Evolutionary conservation across 1,284 basidiomycete genomes (phyloP).

Genomic region (Lentinula novae-zelandiae): DNA sequence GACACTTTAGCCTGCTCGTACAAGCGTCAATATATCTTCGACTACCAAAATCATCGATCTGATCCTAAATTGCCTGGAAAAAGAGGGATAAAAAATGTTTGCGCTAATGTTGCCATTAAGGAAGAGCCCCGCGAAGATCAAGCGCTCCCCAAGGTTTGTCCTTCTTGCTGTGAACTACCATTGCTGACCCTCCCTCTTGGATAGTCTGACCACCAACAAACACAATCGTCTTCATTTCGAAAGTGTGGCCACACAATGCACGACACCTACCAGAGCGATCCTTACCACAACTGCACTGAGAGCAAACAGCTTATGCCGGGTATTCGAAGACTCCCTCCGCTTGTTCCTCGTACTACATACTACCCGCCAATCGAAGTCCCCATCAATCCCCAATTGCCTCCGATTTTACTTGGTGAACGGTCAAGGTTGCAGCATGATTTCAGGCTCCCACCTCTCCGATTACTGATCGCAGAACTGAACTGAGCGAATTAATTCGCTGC

Average conservation of each 20-base stretch:
- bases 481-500: not conserved
- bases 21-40: not conserved
- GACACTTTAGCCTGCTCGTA: not conserved
- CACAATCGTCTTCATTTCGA: not conserved
- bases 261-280: not conserved
- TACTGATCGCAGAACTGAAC: not conserved
- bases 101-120: not conserved
- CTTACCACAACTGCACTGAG: not conserved
- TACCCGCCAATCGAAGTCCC: not conserved
- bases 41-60: not conserved
- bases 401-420: not conserved
- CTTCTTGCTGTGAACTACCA: no score
- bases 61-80: not conserved
- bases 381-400: not conserved
- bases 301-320: not conserved
- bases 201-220: not conserved
- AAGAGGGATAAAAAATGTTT: not conserved
- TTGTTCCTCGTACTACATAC: not conserved
- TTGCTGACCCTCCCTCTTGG: no score
- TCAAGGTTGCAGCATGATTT: not conserved
- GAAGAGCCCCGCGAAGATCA: not conserved
- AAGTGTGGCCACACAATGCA: not conserved
- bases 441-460: not conserved
- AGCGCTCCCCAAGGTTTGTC: not conserved
- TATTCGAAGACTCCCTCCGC: not conserved